A percentile compares a stretch with the other conserved stretches of the same genome.
phyloP scores from a whole-genome alignment of 768 basidiomycete species.

The Kondoa malvinella region DNA sequence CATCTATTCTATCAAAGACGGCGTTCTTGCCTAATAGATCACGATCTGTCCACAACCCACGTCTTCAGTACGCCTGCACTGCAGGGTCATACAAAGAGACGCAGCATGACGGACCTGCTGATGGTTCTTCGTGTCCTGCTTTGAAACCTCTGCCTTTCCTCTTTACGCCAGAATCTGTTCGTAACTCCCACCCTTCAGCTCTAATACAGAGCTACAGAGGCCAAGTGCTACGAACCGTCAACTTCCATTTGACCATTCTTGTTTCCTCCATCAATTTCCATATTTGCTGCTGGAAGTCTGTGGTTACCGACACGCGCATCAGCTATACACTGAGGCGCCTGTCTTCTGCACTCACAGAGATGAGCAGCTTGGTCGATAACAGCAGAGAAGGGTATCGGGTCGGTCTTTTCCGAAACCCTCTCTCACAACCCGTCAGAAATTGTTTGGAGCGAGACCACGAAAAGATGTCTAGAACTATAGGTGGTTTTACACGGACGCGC shows the following conservation, averaged over 20 bases:
- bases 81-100: too few species aligned
- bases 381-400: too few species aligned
- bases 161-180: conserved; percentile 14
- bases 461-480: conserved; percentile 1
- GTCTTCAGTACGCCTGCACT: too few species aligned
- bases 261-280: conserved; percentile 18
- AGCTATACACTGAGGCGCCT: too few species aligned
- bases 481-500: not conserved
- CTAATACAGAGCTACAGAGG: not conserved
- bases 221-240: conserved; percentile 1
- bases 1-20: conserved; percentile 16
- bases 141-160: conserved; percentile 21
- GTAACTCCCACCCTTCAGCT: not conserved
- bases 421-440: too few species aligned
- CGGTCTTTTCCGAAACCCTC: too few species aligned
- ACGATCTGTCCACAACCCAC: conserved; percentile 7
- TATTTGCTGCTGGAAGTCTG: conserved; percentile 5
- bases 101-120: not conserved
- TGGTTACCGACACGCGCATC: too few species aligned
- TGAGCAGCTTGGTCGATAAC: too few species aligned
- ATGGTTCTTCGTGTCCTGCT: conserved; percentile 5
- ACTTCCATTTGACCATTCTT: not conserved
- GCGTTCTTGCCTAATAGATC: conserved; percentile 12
- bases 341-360: too few species aligned
- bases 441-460: not conserved